Conservation (phyloP, 2,329 filamentous ascomycete species). For the Talaromyces funiculosus region DNA sequence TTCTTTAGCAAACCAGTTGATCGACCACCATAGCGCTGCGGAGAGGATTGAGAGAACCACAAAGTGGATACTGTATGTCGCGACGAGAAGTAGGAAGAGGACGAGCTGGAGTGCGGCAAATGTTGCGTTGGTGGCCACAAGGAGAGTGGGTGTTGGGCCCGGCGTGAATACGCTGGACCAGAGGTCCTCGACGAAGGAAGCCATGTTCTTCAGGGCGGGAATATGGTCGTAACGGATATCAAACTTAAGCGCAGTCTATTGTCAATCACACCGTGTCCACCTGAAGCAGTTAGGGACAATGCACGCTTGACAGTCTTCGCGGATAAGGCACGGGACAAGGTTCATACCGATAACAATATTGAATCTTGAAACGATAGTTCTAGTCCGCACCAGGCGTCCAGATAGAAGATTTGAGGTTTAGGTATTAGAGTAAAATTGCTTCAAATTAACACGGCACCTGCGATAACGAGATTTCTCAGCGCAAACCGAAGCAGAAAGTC, state of each 20-base stretch:
- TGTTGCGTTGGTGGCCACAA: constrained; percentile 82
- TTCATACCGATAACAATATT: background rate
- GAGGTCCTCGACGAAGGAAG: constrained; percentile 63
- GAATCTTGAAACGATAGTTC: background rate
- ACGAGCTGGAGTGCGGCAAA: constrained; percentile 81
- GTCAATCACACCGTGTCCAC: background rate
- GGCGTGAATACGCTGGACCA: constrained; percentile 93
- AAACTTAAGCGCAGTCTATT: background rate
- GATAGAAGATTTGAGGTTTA: background rate
- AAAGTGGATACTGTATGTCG: constrained; percentile 86
- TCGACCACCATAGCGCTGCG: constrained; percentile 80
- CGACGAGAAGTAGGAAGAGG: constrained; percentile 67
- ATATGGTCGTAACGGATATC: background rate
- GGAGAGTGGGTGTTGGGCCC: constrained; percentile 78
- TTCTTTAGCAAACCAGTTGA: constrained; percentile 92
- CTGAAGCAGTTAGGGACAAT: background rate
- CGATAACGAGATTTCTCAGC: background rate
- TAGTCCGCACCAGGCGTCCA: background rate
- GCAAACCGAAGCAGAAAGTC: background rate
- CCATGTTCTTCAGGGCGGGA: background rate
- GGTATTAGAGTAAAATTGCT: background rate
- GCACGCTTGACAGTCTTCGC: background rate
- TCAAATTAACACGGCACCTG: background rate
- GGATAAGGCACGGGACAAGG: background rate
- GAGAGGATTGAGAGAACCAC: constrained; percentile 72